Base-by-base conservation (phyloP, 257 asterid species). In the Cynanchum wilfordii region DNA sequence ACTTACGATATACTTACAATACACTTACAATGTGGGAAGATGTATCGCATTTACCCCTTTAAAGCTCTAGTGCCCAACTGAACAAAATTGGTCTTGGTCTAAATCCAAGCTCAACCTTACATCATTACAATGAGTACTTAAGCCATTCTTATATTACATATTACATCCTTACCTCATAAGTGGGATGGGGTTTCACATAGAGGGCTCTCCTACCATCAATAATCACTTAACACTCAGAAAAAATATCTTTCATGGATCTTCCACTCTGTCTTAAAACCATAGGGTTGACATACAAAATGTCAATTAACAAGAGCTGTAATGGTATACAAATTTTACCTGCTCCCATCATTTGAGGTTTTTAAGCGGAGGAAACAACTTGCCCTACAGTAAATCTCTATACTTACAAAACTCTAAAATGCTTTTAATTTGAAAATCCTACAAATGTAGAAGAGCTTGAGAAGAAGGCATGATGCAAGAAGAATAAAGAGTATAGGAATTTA, bases 381-480 rank as follows among this genome's bases (percentile, higher is more conserved):
- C 9, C n/a, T 27, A 12, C 66, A 16, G 10, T 16, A 62, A 17
- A 62, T 29, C 68, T 4, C 36, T 62, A 6, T 30, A 33, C 36
- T 15, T 30, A n/a, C 5, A 20, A 0, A 30, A 16, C 44, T 60
- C 67, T 22, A 5, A 58, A 65, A 65, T 44, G 49, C 17, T 44
- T 54, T 45, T 16, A 62, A 67, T 13, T 42, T 20, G 47, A 40
- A 67, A 6, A 20, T n/a, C 30, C 57, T n/a, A 20, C 52, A 45
- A 49, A n/a, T 11, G 24, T 7, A 17, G 15, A 12, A 10, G 9
- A 40, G 54, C 15, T 7, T n/a, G 40, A 15, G 9, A 33, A 10
- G 40, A 57, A 22, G 29, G 17, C 15, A 47, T 62, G 64, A 47
- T 62, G 64, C 54, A 73, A 57, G 65, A 75, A 49, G 40, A 59